These are phyloP conservation scores for Suillus weaverae DNA, from an alignment of 768 basidiomycete species.

Conservation along the genomic window DNA sequence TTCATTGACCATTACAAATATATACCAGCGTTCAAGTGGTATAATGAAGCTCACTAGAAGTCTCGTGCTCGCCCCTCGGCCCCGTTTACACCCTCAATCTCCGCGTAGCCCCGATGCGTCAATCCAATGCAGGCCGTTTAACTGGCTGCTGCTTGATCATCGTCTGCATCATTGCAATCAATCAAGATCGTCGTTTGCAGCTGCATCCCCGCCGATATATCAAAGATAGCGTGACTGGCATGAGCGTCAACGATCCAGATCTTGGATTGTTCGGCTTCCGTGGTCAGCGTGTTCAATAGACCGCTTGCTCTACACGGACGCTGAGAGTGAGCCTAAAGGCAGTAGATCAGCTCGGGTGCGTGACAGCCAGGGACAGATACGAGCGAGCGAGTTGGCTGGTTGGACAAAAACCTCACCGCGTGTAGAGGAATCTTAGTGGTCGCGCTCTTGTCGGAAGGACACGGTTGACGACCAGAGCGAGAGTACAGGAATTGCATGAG, in stretches of 20 bases:
- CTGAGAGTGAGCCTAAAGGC: background rate
- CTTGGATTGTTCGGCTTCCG: background rate
- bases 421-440: background rate
- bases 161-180: background rate
- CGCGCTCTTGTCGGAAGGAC: background rate
- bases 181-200: background rate
- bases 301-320: background rate
- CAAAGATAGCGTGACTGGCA: background rate
- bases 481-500: background rate
- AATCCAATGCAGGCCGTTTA: background rate
- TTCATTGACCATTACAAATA: background rate
- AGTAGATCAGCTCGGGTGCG: too few species aligned
- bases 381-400: too few species aligned
- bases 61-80: background rate
- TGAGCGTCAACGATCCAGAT: background rate
- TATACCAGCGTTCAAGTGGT: background rate
- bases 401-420: background rate
- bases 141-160: background rate
- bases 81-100: background rate
- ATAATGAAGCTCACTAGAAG: background rate
- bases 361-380: too few species aligned
- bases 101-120: background rate
- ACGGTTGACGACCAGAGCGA: background rate
- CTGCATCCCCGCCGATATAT: background rate
- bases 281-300: background rate